Evolutionary conservation across 2,329 filamentous ascomycete species (phyloP).

Genomic region (Penicillium decumbens): DNA sequence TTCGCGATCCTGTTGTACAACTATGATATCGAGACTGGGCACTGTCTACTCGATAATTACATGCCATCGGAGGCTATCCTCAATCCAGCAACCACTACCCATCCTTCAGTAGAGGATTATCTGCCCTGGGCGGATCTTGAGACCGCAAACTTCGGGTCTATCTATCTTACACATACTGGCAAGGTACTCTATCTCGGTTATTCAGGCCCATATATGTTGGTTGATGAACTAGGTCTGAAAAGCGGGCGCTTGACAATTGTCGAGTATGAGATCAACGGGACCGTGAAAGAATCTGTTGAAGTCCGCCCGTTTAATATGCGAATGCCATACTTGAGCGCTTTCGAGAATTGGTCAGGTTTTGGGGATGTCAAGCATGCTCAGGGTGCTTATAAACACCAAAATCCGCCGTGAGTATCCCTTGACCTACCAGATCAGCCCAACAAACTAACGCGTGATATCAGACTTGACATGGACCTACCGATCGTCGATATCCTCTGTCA

Average conservation of each 20-base stretch:
- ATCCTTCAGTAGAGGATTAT: conserved; percentile 6
- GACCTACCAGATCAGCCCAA: neutral
- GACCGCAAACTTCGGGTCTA: conserved; percentile 3
- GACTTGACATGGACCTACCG: conserved; percentile 15
- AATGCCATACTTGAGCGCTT: neutral
- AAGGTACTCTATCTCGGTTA: neutral
- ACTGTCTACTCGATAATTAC: conserved; percentile 1
- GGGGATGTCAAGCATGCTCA: neutral
- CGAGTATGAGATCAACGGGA: conserved; percentile 3
- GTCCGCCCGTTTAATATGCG: conserved; percentile 4
- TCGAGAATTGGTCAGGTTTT: neutral
- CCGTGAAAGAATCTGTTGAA: conserved; percentile 1
- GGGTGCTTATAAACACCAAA: conserved; percentile 6
- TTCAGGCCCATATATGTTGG: conserved; percentile 4
- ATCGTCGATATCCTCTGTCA: conserved; percentile 15
- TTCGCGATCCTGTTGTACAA: conserved; percentile 4
- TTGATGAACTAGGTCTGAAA: conserved; percentile 5
- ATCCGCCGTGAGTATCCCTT: conserved; percentile 3
- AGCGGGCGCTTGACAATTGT: conserved; percentile 2
- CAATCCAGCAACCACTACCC: conserved; percentile 4
- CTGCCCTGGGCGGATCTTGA: conserved; percentile 1
- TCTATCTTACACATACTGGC: conserved; percentile 6
- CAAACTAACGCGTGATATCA: conserved; percentile 1
- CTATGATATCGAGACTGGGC: conserved; percentile 6
- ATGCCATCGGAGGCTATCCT: conserved; percentile 5